Base-by-base conservation (phyloP, 2,329 filamentous ascomycete genomes). In the Trichoderma sp. region DNA sequence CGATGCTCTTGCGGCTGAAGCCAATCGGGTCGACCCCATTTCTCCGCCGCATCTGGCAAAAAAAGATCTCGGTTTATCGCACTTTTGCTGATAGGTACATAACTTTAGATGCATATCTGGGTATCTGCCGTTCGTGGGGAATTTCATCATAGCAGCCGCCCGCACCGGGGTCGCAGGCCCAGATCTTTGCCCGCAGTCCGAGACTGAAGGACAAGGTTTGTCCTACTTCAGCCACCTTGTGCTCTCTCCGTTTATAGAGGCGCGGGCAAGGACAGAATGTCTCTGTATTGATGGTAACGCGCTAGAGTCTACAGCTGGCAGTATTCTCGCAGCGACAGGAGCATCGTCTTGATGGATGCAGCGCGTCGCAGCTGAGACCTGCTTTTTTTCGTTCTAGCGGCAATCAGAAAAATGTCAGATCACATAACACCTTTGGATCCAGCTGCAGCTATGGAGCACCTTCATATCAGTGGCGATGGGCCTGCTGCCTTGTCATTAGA, bases 401-500 rank as follows among this genome's bases (percentile, higher is more conserved):
- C 8, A 37, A 19, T 19, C 55, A 24, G 14, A 43, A 63, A 57
- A 40, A 47, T 40, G 33, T 66, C 62, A 57, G 57, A 53, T 57
- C 62, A 57, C 62, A 57, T 49, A 33, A 35, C 16, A 43, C 35
- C 62, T 56, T 27, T 35, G 35, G 47, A 67, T 68, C 37, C 16
- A 24, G 11, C 49, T 58, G 40, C 57, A n/a, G 49, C 37, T 31
- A 70, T 70, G 69, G 65, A 61, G 66, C 59, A 65, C 43, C 43
- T 24, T 16, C n/a, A 10, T 13, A 43, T 43, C 40, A 21, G 37
- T 27, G n/a, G 52, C n/a, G 43, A 47, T 47, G 33, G 27, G 29
- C 47, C 40, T 29, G 40, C 71, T 72, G 75, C 66, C 72, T 79
- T 80, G 77, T 79, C 79, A 47, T 75, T 87, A 68, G 77, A 81